phyloP scores from a whole-genome alignment of 495 filamentous ascomycete species.

The Lophiotrema nucula region DNA sequence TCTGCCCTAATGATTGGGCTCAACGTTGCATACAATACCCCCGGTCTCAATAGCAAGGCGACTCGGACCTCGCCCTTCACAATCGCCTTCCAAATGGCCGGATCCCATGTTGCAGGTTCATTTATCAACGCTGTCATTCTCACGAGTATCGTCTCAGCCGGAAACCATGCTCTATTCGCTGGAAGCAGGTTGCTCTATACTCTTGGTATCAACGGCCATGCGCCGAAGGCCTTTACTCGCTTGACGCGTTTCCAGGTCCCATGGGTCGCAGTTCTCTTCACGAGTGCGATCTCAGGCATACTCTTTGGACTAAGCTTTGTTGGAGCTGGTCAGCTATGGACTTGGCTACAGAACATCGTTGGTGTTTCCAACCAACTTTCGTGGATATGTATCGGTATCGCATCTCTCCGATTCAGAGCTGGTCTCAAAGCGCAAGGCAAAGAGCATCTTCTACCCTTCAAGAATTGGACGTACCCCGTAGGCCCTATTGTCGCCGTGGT shows the following conservation, averaged over 20 bases:
- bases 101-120: constrained; percentile 50
- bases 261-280: neutral
- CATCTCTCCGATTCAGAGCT: constrained; percentile 39
- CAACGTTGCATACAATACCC: constrained; percentile 55
- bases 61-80: constrained; percentile 54
- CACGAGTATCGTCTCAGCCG: constrained; percentile 54
- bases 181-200: constrained; percentile 17
- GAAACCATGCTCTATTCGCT: constrained; percentile 35
- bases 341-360: constrained; percentile 3
- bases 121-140: constrained; percentile 59
- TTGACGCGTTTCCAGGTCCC: constrained; percentile 4
- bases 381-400: constrained; percentile 6
- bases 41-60: constrained; percentile 42
- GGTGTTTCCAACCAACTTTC: constrained; percentile 1
- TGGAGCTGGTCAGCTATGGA: neutral
- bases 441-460: too few species aligned
- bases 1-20: constrained; percentile 52
- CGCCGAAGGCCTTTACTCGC: constrained; percentile 1
- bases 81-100: constrained; percentile 52
- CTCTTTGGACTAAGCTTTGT: neutral
- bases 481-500: constrained; percentile 51
- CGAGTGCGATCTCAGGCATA: neutral
- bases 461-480: too few species aligned
- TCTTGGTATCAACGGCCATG: constrained; percentile 14
- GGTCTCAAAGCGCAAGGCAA: too few species aligned